A percentile compares a stretch with the other conserved stretches of the same genome.
Conservation (phyloP, 345 rosid genomes). For the Sisymbrium altissimum region DNA sequence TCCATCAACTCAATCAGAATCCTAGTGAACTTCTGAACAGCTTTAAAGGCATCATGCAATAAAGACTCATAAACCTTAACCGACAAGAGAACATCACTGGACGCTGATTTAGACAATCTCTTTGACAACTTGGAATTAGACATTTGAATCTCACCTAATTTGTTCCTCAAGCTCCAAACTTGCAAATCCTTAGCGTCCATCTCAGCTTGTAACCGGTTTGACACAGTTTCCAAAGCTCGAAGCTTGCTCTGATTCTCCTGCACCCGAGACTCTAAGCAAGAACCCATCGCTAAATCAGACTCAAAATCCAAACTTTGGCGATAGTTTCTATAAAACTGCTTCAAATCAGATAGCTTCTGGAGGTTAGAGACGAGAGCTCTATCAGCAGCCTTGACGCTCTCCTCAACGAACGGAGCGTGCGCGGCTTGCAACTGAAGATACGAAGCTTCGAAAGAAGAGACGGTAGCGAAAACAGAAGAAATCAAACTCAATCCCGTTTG, state of each 20-base stretch:
- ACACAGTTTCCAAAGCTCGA: slow-evolving; percentile 62
- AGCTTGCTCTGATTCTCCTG: slow-evolving; percentile 96
- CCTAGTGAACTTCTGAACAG: slow-evolving; percentile 59
- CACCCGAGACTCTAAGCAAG: slow-evolving; percentile 83
- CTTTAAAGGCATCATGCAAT: slow-evolving; percentile 61
- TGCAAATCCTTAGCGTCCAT: slow-evolving; percentile 67
- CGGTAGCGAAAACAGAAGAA: slow-evolving; percentile 69
- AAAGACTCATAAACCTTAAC: slow-evolving; percentile 63
- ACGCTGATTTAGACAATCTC: slow-evolving; percentile 51
- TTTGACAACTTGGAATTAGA: slow-evolving; percentile 51
- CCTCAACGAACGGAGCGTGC: slow-evolving; percentile 74
- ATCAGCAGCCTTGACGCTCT: slow-evolving; percentile 61
- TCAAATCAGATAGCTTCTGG: slow-evolving; percentile 65
- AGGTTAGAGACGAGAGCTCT: slow-evolving; percentile 70
- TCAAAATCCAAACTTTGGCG: slow-evolving; percentile 46
- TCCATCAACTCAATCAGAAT: slow-evolving; percentile 75
- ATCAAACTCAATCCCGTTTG: slow-evolving; percentile 50
- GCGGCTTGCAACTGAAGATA: slow-evolving; percentile 82
- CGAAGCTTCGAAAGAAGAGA: slow-evolving; percentile 82
- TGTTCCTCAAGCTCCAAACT: slow-evolving; percentile 55
- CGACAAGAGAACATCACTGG: slow-evolving; percentile 52
- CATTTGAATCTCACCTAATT: slow-evolving; percentile 56
- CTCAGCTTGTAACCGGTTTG: slow-evolving; percentile 73
- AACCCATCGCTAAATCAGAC: slow-evolving; percentile 50
- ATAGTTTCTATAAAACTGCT: slow-evolving; percentile 50